These are phyloP conservation scores for Pugionium cornutum DNA, from an alignment of 345 rosid genomes.

Conservation along the genomic window DNA sequence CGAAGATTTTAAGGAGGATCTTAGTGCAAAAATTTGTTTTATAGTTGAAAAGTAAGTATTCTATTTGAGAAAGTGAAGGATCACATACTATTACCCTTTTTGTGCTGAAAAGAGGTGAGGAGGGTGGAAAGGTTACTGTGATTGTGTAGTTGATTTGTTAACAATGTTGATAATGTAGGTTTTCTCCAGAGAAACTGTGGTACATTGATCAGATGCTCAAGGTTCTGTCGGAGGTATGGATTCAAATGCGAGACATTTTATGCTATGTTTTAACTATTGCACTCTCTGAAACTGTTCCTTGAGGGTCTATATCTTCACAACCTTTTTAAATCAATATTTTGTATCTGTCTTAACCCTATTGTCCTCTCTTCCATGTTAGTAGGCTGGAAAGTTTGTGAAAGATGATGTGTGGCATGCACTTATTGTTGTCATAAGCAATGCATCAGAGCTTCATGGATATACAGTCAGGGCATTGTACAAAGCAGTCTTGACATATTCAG, in stretches of 20 bases:
- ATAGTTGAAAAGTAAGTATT: slow-evolving; percentile 90
- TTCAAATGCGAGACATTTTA: slow-evolving; percentile 28
- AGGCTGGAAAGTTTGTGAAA: slow-evolving; percentile 99
- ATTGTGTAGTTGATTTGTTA: slow-evolving; percentile 26
- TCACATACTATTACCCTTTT: slow-evolving; percentile 8
- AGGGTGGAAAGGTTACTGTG: slow-evolving; percentile 8
- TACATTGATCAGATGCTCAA: slow-evolving; percentile 99
- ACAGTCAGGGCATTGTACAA: slow-evolving; percentile 81
- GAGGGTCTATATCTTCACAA: slow-evolving; percentile 23
- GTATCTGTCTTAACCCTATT: slow-evolving; percentile 34
- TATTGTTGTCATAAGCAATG: slow-evolving; percentile 90
- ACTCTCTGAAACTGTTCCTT: slow-evolving; percentile 10
- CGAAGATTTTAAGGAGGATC: slow-evolving; percentile 95
- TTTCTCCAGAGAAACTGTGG: slow-evolving; percentile 95
- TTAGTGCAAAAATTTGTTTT: slow-evolving; percentile 96
- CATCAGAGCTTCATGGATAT: slow-evolving; percentile 95
- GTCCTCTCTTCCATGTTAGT: slow-evolving; percentile 47
- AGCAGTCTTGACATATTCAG: slow-evolving; percentile 71
- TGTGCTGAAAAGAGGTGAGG: slow-evolving; percentile 7
- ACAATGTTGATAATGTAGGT: slow-evolving; percentile 57
- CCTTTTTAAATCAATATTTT: slow-evolving; percentile 15
- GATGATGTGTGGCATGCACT: slow-evolving; percentile 99
- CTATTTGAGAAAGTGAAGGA: slow-evolving; percentile 26
- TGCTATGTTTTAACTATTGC: slow-evolving; percentile 20
- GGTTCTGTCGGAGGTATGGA: slow-evolving; percentile 92